A percentile compares a stretch with the other conserved stretches of the same genome.
phyloP scores from a whole-genome alignment of 2,329 filamentous ascomycete species.

The Epichloe brachyelytri region DNA sequence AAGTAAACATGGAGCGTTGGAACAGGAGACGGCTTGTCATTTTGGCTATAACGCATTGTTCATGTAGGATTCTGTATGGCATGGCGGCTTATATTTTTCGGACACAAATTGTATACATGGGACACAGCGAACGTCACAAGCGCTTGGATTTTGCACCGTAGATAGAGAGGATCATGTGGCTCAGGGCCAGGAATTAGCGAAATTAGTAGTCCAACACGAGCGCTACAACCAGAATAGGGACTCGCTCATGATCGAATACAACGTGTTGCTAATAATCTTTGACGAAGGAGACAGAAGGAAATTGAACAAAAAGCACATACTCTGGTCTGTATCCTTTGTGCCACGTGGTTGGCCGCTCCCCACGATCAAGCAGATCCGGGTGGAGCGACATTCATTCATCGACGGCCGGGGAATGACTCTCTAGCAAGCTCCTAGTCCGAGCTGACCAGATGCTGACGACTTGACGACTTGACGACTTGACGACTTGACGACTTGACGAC shows the following conservation, averaged over 20 bases:
- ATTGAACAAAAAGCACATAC: background rate
- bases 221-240: background rate
- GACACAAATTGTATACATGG: conserved; percentile 2
- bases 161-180: background rate
- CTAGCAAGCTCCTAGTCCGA: conserved; percentile 11
- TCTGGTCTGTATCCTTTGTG: too few species aligned
- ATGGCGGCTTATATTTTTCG: background rate
- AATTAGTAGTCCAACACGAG: background rate
- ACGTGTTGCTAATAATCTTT: too few species aligned
- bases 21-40: background rate
- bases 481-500: too few species aligned
- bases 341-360: too few species aligned
- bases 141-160: conserved; percentile 1
- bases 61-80: background rate
- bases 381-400: background rate
- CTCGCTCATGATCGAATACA: too few species aligned
- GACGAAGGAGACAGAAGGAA: too few species aligned
- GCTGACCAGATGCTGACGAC: conserved; percentile 5
- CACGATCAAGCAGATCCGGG: background rate
- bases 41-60: background rate
- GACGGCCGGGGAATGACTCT: background rate
- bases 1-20: conserved; percentile 8
- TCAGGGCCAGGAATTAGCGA: background rate
- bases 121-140: background rate
- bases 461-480: too few species aligned